Evolutionary conservation across 805 yeast species (phyloP), one percentile per base, ranked within the genome.

Genomic region (Vanderwaltozyma tropicalis): DNA sequence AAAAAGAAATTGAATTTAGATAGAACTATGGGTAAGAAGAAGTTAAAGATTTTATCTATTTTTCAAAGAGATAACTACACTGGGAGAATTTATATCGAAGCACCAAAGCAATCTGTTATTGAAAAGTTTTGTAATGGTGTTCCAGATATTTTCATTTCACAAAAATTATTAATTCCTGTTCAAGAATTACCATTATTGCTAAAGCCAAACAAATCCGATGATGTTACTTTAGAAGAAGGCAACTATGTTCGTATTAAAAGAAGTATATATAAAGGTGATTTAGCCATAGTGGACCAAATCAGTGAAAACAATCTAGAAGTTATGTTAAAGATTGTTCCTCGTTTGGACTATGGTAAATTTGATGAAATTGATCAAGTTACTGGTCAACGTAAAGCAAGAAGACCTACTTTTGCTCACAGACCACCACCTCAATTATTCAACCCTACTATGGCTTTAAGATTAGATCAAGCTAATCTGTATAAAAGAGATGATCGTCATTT

Each of bases 231-330:
- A 18, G 80, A 79, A 33, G 96, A 95, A 7, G 98, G 98, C 17
- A 76, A 86, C 22, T 92, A 89, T 59, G 94, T 92, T 36, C 73
- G 98, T 47, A 72, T 92, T 45, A 80, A 82, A 51, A 74, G 95
- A 45, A 97, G 98, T 45, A 81, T 80, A 53, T 88, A 89, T 60
- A 83, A 83, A 52, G 89, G 89, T 36, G 98, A 92, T 59, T 68
- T 92, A 46, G 98, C 96, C 17, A 74, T 86, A 34, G 95, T 92
- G 35, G 95, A 87, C 50, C 87, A 88, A 55, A 71, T 92, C 45
- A 82, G 94, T 42, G 97, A 92, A 53, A 89, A 85, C 55, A 97
- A 96, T 37, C 71, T 92, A 49, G 97, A 89, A 57, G 97, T 86
- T n/a, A 74, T 94, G 51, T 76, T 94, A 49, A 85, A 85, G 55